A percentile compares a stretch with the other conserved stretches of the same genome.
Evolutionary conservation across 129 eudicot genomes (phyloP).

Genomic region (Rutidosis leptorrhynchoides): DNA sequence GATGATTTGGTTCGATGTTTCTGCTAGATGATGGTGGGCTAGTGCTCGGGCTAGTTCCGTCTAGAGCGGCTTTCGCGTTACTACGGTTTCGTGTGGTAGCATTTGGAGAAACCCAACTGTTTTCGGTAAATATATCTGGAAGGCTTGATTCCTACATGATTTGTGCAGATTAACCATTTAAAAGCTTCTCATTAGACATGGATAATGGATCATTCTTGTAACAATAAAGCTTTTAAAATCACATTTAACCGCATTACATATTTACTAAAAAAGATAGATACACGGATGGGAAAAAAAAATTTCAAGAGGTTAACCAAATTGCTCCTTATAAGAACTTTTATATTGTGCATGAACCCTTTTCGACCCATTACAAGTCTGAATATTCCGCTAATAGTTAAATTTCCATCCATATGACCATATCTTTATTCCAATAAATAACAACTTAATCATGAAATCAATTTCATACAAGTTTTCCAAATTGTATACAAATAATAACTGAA

Average conservation of each 20-base stretch:
- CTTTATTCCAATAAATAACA: too few relatives aligned
- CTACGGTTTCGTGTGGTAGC: conserved; percentile 68
- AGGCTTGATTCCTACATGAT: conserved; percentile 86
- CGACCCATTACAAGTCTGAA: too few relatives aligned
- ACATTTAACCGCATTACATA: not conserved
- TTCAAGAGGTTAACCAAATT: too few relatives aligned
- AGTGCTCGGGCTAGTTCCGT: conserved; percentile 27
- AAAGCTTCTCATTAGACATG: too few relatives aligned
- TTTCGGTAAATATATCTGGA: conserved; percentile 66
- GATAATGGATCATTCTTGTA: not conserved
- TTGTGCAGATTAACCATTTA: conserved; percentile 13
- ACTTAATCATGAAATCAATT: too few relatives aligned
- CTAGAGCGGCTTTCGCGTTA: conserved; percentile 38
- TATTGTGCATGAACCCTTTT: too few relatives aligned
- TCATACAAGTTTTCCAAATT: too few relatives aligned
- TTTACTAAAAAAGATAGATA: too few relatives aligned
- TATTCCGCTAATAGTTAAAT: too few relatives aligned
- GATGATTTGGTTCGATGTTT: conserved; percentile 26
- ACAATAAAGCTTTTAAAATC: not conserved
- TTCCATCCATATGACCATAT: too few relatives aligned
- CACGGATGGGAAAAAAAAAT: not conserved
- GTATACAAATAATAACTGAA: too few relatives aligned
- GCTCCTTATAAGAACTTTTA: too few relatives aligned
- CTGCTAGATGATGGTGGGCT: conserved; percentile 50
- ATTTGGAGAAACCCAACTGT: conserved; percentile 84